Evolutionary conservation across 2,329 filamentous ascomycete genomes (phyloP).

Genomic region (Tympanopsis confertula): DNA sequence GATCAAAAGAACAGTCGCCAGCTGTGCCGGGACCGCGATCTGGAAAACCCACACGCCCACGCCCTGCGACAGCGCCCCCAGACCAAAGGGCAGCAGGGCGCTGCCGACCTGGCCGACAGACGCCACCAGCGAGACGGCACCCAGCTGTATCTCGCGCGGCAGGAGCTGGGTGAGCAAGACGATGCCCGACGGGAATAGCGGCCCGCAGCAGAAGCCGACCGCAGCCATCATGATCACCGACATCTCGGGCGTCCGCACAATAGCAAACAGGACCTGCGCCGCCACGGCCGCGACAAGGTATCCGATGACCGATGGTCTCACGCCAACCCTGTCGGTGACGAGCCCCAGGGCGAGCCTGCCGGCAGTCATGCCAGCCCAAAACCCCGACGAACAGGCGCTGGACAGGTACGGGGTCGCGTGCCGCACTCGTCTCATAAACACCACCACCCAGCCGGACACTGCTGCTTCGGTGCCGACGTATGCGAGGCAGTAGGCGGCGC

Average conservation of each 20-base stretch:
- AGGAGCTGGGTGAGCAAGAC: slow-evolving; percentile 21
- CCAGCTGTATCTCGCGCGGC: slow-evolving; percentile 24
- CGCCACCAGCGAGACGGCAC: slow-evolving; percentile 28
- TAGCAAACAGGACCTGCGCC: slow-evolving; percentile 8
- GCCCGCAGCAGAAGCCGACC: slow-evolving; percentile 25
- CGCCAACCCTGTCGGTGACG: slow-evolving; percentile 17
- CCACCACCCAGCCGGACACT: slow-evolving; percentile 31
- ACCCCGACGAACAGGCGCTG: slow-evolving; percentile 26
- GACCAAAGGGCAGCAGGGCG: slow-evolving; percentile 26
- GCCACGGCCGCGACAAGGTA: slow-evolving; percentile 11
- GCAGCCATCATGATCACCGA: slow-evolving; percentile 17
- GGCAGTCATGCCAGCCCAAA: slow-evolving; percentile 29
- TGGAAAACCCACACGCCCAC: slow-evolving; percentile 24
- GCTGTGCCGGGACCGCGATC: slow-evolving; percentile 11
- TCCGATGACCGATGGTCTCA: slow-evolving; percentile 10
- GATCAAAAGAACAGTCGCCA: slow-evolving; percentile 5
- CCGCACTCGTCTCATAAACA: slow-evolving; percentile 28
- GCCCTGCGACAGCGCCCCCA: slow-evolving; percentile 24
- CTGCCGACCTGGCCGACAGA: slow-evolving; percentile 30
- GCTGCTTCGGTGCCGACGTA: slow-evolving; percentile 30
- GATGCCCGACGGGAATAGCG: slow-evolving; percentile 27
- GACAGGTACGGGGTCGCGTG: slow-evolving; percentile 20
- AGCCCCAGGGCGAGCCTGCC: slow-evolving; percentile 20
- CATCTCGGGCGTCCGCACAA: slow-evolving; percentile 7
- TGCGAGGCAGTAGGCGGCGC: slow-evolving; percentile 26